phyloP scores from a whole-genome alignment of 257 asterid species.

The Solanum dulcamara region DNA sequence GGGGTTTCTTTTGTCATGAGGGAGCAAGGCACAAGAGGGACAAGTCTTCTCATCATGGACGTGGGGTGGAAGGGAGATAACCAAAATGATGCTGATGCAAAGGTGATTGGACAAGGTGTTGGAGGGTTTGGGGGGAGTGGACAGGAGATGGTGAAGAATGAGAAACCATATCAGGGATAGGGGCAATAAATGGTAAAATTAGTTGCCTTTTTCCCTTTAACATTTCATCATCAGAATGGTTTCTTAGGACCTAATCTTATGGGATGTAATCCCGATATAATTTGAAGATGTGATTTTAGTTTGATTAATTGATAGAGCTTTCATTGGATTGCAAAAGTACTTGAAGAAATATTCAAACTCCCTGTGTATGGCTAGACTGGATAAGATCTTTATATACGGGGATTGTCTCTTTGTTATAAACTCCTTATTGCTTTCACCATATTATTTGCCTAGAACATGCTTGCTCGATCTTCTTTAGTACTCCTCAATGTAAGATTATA shows the following conservation, averaged over 20 bases:
- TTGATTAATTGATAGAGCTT: neutral
- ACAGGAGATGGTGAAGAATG: neutral
- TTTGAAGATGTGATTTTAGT: neutral
- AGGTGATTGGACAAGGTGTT: neutral
- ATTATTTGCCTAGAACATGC: neutral
- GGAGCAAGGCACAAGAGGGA: neutral
- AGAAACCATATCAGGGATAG: neutral
- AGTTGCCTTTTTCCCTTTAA: neutral
- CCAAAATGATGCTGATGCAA: neutral
- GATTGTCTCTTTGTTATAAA: neutral
- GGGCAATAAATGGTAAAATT: neutral
- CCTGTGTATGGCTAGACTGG: neutral
- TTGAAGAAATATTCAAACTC: neutral
- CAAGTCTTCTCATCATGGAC: neutral
- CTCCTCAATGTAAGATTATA: neutral
- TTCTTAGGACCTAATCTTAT: neutral
- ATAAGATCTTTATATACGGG: neutral
- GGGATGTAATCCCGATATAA: neutral
- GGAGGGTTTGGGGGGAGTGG: neutral
- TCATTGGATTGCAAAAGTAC: neutral
- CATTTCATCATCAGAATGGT: neutral
- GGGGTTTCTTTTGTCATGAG: neutral
- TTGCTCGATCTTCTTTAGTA: neutral
- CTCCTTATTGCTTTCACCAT: neutral
- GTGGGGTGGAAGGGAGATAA: neutral